A percentile compares a stretch with the other conserved stretches of the same genome.
phyloP scores from a whole-genome alignment of 2,329 filamentous ascomycete species.

The Cladobotryum mycophilum region DNA sequence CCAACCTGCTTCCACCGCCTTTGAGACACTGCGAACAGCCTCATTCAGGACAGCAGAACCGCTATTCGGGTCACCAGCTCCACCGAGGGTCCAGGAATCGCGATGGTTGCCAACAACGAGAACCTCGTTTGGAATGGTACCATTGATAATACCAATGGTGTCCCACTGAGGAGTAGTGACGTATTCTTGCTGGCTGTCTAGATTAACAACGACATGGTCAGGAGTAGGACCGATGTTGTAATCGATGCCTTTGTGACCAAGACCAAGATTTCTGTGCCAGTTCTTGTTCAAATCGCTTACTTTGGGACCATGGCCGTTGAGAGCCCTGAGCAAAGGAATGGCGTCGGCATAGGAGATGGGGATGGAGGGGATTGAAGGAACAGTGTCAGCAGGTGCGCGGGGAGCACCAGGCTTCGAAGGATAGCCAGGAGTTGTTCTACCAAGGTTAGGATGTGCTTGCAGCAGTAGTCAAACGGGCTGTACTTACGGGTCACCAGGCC shows the following conservation, averaged over 20 bases:
- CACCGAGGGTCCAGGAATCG: slow-evolving; percentile 85
- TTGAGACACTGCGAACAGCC: slow-evolving; percentile 67
- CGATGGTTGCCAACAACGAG: slow-evolving; percentile 88
- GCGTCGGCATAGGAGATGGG: slow-evolving; percentile 87
- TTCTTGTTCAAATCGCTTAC: slow-evolving; percentile 64
- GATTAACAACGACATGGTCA: slow-evolving; percentile 61
- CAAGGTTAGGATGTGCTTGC: slow-evolving; percentile 10
- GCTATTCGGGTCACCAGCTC: slow-evolving; percentile 75
- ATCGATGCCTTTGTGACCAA: slow-evolving; percentile 72
- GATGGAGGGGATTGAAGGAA: slow-evolving; percentile 80
- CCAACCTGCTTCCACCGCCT: slow-evolving; percentile 55
- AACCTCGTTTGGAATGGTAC: slow-evolving; percentile 76
- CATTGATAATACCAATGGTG: slow-evolving; percentile 87
- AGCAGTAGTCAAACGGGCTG: background rate
- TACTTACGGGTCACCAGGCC: slow-evolving; percentile 60
- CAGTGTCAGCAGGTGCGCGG: slow-evolving; percentile 64
- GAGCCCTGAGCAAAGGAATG: slow-evolving; percentile 76
- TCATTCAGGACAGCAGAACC: slow-evolving; percentile 76
- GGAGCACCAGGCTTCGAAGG: slow-evolving; percentile 86
- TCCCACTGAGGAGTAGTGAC: slow-evolving; percentile 81
- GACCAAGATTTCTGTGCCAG: slow-evolving; percentile 65
- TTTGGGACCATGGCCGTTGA: slow-evolving; percentile 82
- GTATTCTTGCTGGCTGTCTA: slow-evolving; percentile 76
- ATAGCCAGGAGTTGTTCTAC: slow-evolving; percentile 78
- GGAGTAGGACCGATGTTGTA: slow-evolving; percentile 85